These are phyloP conservation scores for Tylopilus sp. DNA, from an alignment of 768 basidiomycete species.

Conservation along the genomic window DNA sequence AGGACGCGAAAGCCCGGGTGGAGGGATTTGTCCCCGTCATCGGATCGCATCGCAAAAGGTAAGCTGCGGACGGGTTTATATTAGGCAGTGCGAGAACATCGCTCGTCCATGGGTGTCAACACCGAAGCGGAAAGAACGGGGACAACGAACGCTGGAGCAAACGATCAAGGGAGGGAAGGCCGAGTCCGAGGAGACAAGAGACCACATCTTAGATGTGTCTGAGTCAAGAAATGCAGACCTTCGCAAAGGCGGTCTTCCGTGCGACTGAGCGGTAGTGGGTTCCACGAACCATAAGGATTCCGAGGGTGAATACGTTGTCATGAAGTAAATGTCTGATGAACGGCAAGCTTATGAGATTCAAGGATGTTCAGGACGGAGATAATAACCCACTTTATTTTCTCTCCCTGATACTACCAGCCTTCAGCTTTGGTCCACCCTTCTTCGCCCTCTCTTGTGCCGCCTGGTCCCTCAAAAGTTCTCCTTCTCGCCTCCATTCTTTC, in stretches of 20 bases:
- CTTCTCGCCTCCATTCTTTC: slow-evolving; percentile 73
- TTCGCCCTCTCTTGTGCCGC: slow-evolving; percentile 14
- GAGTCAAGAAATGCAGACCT: background rate
- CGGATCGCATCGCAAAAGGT: slow-evolving; percentile 11
- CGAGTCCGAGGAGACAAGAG: slow-evolving; percentile 2
- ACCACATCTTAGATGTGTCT: slow-evolving; percentile 8
- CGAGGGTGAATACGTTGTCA: background rate
- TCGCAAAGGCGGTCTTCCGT: background rate
- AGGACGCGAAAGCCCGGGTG: slow-evolving; percentile 5
- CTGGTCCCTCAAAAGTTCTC: slow-evolving; percentile 39
- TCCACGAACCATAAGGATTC: background rate
- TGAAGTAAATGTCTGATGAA: too few relatives aligned
- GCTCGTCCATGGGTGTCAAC: slow-evolving; percentile 1
- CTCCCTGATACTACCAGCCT: slow-evolving; percentile 24
- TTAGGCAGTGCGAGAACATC: slow-evolving; percentile 10
- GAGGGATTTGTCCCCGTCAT: slow-evolving; percentile 5
- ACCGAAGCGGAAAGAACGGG: slow-evolving; percentile 1
- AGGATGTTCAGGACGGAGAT: background rate
- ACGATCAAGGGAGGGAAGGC: slow-evolving; percentile 1
- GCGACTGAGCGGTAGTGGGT: background rate
- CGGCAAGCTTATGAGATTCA: background rate
- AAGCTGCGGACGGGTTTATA: slow-evolving; percentile 1
- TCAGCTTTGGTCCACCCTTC: slow-evolving; percentile 1
- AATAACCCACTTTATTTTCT: slow-evolving; percentile 21
- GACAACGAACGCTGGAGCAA: slow-evolving; percentile 7